Conservation (phyloP, 2,329 filamentous ascomycete species). For the Parascedosporium putredinis region DNA sequence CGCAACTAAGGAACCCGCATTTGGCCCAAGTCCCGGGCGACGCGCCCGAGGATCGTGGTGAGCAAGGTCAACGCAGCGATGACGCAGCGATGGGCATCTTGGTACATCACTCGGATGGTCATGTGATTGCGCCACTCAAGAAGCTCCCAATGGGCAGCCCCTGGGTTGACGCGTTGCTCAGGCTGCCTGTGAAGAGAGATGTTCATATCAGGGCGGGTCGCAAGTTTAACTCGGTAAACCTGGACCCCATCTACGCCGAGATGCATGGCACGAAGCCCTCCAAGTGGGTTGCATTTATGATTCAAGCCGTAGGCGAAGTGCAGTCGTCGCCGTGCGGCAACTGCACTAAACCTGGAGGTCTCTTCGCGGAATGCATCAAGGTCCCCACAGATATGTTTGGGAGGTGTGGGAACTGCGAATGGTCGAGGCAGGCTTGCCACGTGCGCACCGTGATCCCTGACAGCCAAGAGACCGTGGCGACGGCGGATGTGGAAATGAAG, state of each 20-base stretch:
- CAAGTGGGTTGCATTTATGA: slow-evolving; percentile 38
- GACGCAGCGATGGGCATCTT: background rate
- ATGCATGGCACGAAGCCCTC: slow-evolving; percentile 27
- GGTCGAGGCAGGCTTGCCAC: slow-evolving; percentile 30
- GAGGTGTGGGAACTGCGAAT: slow-evolving; percentile 41
- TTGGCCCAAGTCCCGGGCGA: background rate
- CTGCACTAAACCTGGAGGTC: slow-evolving; percentile 31
- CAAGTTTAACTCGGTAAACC: slow-evolving; percentile 27
- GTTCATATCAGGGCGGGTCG: slow-evolving; percentile 31
- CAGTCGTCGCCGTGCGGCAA: slow-evolving; percentile 28
- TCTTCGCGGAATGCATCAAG: slow-evolving; percentile 34
- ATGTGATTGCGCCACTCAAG: background rate
- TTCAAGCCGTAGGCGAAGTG: slow-evolving; percentile 36
- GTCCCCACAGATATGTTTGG: slow-evolving; percentile 30
- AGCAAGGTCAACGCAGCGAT: background rate
- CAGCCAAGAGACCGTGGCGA: background rate
- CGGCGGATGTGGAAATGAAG: background rate
- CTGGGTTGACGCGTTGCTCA: slow-evolving; percentile 17
- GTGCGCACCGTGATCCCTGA: slow-evolving; percentile 16
- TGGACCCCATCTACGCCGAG: slow-evolving; percentile 30
- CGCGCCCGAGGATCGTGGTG: background rate
- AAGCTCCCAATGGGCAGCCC: background rate
- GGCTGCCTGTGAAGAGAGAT: slow-evolving; percentile 25
- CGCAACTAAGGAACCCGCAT: background rate
- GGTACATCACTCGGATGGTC: slow-evolving; percentile 1